Evolutionary conservation across 1,284 basidiomycete genomes (phyloP).

Genomic region (Ganoderma boninense): DNA sequence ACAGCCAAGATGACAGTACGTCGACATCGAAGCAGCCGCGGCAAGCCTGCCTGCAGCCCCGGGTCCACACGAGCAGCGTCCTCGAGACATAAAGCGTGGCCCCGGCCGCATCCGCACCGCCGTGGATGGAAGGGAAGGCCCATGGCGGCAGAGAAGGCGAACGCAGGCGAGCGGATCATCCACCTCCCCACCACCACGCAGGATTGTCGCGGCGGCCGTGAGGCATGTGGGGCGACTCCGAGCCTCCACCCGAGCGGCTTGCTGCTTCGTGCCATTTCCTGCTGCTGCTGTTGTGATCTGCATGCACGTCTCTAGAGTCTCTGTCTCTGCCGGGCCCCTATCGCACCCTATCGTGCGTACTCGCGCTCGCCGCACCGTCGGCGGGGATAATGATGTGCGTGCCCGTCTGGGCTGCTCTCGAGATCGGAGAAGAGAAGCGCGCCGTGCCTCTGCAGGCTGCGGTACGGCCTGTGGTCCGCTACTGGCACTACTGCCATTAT

Average conservation of each 20-base stretch:
- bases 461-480: background rate
- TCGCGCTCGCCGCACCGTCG: background rate
- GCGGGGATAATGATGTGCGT: constrained; percentile 4
- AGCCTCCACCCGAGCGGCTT: background rate
- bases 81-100: background rate
- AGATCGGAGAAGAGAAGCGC: constrained; percentile 5
- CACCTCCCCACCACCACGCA: constrained; percentile 13
- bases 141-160: background rate
- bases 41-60: background rate
- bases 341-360: background rate
- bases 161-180: constrained; percentile 12
- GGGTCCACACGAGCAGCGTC: background rate
- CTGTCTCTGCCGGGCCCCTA: background rate
- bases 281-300: constrained; percentile 9
- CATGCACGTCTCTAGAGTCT: background rate
- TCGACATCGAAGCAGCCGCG: background rate
- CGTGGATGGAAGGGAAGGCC: background rate
- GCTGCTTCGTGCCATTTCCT: background rate
- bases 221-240: constrained; percentile 7
- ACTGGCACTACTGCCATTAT: no score
- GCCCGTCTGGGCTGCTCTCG: constrained; percentile 9
- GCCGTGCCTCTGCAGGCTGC: background rate
- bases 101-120: constrained; percentile 3
- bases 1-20: background rate
- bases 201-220: constrained; percentile 12